phyloP scores from a whole-genome alignment of 2,329 filamentous ascomycete genomes.

The Aspergillus fumigatiaffinis region DNA sequence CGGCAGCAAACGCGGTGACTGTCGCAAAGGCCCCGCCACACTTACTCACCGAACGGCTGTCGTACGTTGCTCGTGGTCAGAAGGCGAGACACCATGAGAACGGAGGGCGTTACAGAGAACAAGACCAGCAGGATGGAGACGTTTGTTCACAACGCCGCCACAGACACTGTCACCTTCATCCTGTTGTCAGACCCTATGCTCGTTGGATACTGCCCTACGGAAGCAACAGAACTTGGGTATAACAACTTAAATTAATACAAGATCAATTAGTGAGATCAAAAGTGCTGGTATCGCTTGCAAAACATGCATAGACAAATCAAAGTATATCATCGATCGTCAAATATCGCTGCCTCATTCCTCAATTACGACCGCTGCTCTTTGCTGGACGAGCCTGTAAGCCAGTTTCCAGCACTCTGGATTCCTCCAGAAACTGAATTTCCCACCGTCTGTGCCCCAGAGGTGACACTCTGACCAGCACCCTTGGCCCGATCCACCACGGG shows the following conservation, averaged over 20 bases:
- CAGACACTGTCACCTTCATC: slow-evolving; percentile 30
- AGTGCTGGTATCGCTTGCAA: background rate
- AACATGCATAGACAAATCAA: background rate
- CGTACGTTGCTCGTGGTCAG: too few relatives aligned
- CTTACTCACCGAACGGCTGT: too few relatives aligned
- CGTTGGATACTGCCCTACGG: background rate
- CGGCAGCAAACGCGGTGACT: slow-evolving; percentile 33
- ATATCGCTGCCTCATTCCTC: background rate
- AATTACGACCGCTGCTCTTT: background rate
- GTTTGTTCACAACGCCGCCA: slow-evolving; percentile 57
- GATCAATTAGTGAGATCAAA: background rate
- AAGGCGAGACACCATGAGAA: too few relatives aligned
- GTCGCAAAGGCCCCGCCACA: slow-evolving; percentile 40
- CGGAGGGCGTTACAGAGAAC: slow-evolving; percentile 55
- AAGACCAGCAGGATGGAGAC: slow-evolving; percentile 57
- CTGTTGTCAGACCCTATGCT: background rate
- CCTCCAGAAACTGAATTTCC: slow-evolving; percentile 11
- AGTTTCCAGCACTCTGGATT: slow-evolving; percentile 5
- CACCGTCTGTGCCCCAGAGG: slow-evolving; percentile 6
- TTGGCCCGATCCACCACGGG: slow-evolving; percentile 8
- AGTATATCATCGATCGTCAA: background rate
- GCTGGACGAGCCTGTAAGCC: background rate
- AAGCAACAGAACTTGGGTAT: background rate
- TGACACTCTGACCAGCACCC: slow-evolving; percentile 6
- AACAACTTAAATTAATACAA: background rate